Conservation (phyloP, 2,329 filamentous ascomycete species). For the Neofusicoccum sp. region DNA sequence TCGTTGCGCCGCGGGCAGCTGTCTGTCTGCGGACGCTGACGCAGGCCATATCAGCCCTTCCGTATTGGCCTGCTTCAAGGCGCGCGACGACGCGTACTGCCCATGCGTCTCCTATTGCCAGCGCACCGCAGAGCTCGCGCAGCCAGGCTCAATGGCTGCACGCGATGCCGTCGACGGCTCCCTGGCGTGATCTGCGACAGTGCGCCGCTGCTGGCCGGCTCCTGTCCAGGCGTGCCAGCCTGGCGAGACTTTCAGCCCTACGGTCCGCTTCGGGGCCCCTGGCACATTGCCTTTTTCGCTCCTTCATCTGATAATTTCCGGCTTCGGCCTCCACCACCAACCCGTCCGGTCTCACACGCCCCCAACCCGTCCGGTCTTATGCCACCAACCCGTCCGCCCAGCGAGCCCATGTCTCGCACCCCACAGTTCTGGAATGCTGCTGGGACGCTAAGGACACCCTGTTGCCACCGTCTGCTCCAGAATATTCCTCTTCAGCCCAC, state of each 20-base stretch:
- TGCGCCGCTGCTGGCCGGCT: background rate
- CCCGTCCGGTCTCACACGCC: background rate
- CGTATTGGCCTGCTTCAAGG: conserved; percentile 2
- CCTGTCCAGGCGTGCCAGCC: background rate
- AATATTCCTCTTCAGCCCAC: background rate
- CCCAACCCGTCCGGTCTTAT: background rate
- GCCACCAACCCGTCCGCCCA: background rate
- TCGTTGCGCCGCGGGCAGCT: background rate
- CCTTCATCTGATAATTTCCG: conserved; percentile 15
- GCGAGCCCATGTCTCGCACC: background rate
- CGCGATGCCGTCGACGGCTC: background rate
- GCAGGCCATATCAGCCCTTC: background rate
- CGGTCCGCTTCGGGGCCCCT: background rate
- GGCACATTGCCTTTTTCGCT: background rate
- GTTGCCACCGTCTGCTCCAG: conserved; percentile 2
- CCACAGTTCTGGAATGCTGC: background rate
- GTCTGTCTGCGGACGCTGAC: conserved; percentile 9
- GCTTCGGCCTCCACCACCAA: background rate
- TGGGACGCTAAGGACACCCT: background rate
- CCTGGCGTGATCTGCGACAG: background rate
- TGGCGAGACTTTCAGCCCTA: conserved; percentile 10
- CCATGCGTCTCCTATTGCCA: background rate
- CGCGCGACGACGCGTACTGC: background rate
- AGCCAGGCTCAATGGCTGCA: background rate
- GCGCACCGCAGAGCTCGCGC: background rate